Base-by-base conservation (phyloP, 78 protist species). In the Tieghemostelium lacteum region DNA sequence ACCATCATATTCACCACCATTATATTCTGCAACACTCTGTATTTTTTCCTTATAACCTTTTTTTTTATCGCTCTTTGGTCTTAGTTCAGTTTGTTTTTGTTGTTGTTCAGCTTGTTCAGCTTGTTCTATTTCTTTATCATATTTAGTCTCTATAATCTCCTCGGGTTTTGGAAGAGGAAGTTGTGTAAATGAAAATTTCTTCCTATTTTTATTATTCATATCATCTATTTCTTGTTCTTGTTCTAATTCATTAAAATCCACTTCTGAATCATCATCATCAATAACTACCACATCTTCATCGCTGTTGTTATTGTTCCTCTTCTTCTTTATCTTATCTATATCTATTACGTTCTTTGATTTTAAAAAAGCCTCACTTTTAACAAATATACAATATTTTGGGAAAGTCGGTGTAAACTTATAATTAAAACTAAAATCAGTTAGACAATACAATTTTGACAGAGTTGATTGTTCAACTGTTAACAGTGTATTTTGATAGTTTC, bases 1-100 rank as follows among this genome's bases (percentile, higher is more conserved):
- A 2, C 86, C 86, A 22, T 75, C 39, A 42, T 75, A 75, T 26
- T 55, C n/a, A 26, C 86, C 86, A 62, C 86, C 86, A 28, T 63
- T 39, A 62, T 75, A 75, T 29, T 62, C 67, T 3, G 20, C 16
- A 4, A 28, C 67, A 37, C 58, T 69, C 5, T 58, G 70, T 26
- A 29, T 49, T 12, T 61, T 52, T 1, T 14, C 17, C 52, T 70
- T 17, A 1, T 63, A 61, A 1, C 31, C 34, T 14, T 75, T 33
- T 26, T 61, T 42, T 2, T 31, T 29, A 2, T 71, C 37, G 6
- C n/a, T 14, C 10, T 45, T 45, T 14, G 52, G 52, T 45, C n/a
- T 14, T 45, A 14, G 6, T 6, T 6, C n/a, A 14, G 52, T 14
- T 45, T 45, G 6, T 6, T 6, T 6, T 45, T 6, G 10, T 45